Evolutionary conservation across 768 basidiomycete species (phyloP).

Genomic region (Multifurca ochricompacta): DNA sequence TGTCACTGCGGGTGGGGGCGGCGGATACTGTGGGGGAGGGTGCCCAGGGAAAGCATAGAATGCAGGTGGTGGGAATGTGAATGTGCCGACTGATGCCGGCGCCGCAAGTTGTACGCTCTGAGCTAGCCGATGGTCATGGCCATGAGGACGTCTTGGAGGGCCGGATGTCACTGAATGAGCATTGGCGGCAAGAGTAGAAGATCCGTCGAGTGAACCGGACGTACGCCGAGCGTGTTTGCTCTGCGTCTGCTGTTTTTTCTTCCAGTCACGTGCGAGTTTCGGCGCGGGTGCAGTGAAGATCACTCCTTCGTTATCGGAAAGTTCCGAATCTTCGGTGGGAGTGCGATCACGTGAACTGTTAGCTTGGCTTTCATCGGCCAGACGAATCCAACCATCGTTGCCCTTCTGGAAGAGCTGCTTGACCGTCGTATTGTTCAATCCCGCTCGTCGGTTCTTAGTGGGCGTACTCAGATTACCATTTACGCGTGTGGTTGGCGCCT

Average conservation of each 20-base stretch:
- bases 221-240: slow-evolving; percentile 3
- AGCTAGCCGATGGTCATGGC: background rate
- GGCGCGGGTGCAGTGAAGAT: background rate
- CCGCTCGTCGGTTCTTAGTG: slow-evolving; percentile 3
- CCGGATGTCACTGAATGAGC: background rate
- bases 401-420: slow-evolving; percentile 20
- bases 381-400: slow-evolving; percentile 21
- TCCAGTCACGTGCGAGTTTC: slow-evolving; percentile 4
- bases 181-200: background rate
- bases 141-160: background rate
- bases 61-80: slow-evolving; percentile 20
- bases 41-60: slow-evolving; percentile 1
- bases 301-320: slow-evolving; percentile 9
- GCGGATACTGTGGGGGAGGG: slow-evolving; percentile 1
- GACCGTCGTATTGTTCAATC: slow-evolving; percentile 13
- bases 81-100: slow-evolving; percentile 16
- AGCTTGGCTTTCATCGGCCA: slow-evolving; percentile 2
- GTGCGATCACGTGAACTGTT: slow-evolving; percentile 1
- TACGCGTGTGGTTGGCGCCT: slow-evolving; percentile 1
- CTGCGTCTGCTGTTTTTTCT: slow-evolving; percentile 6
- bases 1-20: background rate
- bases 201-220: slow-evolving; percentile 1
- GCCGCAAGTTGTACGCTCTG: slow-evolving; percentile 9
- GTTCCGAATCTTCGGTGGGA: slow-evolving; percentile 12
- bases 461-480: background rate